These are phyloP conservation scores for Mycena indigotica DNA, from an alignment of 768 basidiomycete genomes.

Conservation along the genomic window DNA sequence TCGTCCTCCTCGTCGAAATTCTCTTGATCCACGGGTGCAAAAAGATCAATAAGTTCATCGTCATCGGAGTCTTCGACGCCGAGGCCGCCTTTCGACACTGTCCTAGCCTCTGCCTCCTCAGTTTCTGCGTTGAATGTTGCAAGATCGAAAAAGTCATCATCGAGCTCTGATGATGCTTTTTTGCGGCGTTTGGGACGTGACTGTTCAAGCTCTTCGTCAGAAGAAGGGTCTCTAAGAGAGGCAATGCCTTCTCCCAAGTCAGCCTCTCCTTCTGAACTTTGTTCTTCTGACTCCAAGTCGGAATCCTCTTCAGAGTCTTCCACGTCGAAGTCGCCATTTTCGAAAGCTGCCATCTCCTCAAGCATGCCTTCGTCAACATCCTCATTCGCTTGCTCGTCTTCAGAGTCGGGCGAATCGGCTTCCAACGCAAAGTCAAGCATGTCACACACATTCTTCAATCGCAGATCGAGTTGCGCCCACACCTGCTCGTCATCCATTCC, in stretches of 20 bases:
- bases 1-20: constrained; percentile 48
- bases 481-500: constrained; percentile 85
- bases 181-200: constrained; percentile 27
- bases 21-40: constrained; percentile 54
- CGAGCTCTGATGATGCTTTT: constrained; percentile 50
- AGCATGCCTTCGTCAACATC: constrained; percentile 27
- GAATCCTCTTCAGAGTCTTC: constrained; percentile 37
- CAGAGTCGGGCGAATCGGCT: constrained; percentile 34
- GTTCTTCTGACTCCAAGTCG: constrained; percentile 28
- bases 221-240: constrained; percentile 40
- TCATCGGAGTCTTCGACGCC: constrained; percentile 54
- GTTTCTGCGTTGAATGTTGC: constrained; percentile 85
- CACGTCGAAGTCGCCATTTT: constrained; percentile 37
- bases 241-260: constrained; percentile 29
- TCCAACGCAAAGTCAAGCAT: constrained; percentile 68
- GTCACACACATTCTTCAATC: constrained; percentile 68
- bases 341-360: constrained; percentile 29
- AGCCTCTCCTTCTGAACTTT: constrained; percentile 30
- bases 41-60: constrained; percentile 66
- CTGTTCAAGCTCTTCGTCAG: constrained; percentile 38
- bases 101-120: constrained; percentile 71
- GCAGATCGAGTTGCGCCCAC: constrained; percentile 92
- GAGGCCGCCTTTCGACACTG: constrained; percentile 61
- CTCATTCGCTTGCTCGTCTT: constrained; percentile 31
- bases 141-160: constrained; percentile 91